Conservation (phyloP, 2,329 filamentous ascomycete genomes). For the Calonectria naviculata region DNA sequence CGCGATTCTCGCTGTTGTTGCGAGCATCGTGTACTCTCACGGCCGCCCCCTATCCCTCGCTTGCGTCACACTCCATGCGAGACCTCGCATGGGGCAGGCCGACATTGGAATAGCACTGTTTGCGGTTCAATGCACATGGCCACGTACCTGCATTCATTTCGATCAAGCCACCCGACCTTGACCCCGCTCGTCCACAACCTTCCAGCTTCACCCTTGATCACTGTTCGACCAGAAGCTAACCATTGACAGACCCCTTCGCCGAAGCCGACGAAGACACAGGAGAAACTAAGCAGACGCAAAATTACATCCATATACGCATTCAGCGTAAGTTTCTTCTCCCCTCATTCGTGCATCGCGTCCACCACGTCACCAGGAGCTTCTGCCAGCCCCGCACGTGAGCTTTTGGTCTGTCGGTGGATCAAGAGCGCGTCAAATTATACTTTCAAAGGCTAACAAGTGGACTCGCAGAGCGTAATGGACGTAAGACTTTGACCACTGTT, state of each 20-base stretch:
- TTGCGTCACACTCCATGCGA: conserved; percentile 3
- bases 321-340: conserved; percentile 76
- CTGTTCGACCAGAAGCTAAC: conserved; percentile 9
- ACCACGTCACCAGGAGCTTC: background rate
- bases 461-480: conserved; percentile 95
- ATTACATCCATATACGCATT: conserved; percentile 99
- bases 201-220: conserved; percentile 6
- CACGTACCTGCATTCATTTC: conserved; percentile 40
- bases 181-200: conserved; percentile 28
- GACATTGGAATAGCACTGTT: conserved; percentile 2
- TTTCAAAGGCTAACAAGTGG: conserved; percentile 41
- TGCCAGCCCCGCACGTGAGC: conserved; percentile 20
- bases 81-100: background rate
- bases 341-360: background rate
- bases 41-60: background rate
- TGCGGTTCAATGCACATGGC: conserved; percentile 12
- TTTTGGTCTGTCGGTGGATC: conserved; percentile 11
- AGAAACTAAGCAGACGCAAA: conserved; percentile 94
- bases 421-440: background rate
- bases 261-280: conserved; percentile 99
- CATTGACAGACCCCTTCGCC: conserved; percentile 93
- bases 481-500: conserved; percentile 99
- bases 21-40: background rate
- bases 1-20: background rate
- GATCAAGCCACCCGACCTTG: conserved; percentile 28